Conservation (phyloP, 768 basidiomycete species). For the Rhizopogon roseolus region DNA sequence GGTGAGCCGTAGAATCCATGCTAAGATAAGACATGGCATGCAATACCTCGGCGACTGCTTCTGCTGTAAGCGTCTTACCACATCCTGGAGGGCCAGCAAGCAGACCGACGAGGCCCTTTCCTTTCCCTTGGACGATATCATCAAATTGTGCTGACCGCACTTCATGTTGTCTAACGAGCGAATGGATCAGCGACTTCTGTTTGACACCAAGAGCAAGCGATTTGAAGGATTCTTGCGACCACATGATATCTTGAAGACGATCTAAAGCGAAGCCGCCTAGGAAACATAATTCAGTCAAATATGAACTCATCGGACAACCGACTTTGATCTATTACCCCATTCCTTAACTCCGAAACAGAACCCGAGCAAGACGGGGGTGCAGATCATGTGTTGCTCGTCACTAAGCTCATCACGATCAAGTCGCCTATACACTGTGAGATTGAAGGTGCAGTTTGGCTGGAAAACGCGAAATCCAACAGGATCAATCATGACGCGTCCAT, state of each 20-base stretch:
- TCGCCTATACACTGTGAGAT: neutral
- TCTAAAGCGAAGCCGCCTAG: neutral
- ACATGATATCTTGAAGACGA: neutral
- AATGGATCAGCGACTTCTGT: neutral
- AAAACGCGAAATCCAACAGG: neutral
- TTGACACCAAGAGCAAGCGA: neutral
- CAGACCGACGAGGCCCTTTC: conserved; percentile 9
- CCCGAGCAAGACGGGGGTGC: neutral
- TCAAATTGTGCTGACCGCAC: neutral
- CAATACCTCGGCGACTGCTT: conserved; percentile 54
- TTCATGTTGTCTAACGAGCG: neutral
- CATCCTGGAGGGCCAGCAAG: conserved; percentile 23
- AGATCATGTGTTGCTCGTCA: neutral
- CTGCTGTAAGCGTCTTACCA: conserved; percentile 56
- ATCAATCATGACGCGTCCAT: neutral
- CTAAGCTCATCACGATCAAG: neutral
- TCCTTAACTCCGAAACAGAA: neutral
- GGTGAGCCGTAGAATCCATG: neutral
- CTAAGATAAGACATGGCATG: no score
- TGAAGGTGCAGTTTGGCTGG: neutral
- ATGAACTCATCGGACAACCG: neutral
- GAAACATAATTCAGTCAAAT: neutral
- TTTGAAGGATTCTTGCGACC: neutral
- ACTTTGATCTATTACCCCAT: neutral
- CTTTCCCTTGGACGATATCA: neutral